Percentiles rank a stretch among this genome's conserved stretches.
phyloP scores from a whole-genome alignment of 1,139 yeast genomes.

The Kodamaea ohmeri region DNA sequence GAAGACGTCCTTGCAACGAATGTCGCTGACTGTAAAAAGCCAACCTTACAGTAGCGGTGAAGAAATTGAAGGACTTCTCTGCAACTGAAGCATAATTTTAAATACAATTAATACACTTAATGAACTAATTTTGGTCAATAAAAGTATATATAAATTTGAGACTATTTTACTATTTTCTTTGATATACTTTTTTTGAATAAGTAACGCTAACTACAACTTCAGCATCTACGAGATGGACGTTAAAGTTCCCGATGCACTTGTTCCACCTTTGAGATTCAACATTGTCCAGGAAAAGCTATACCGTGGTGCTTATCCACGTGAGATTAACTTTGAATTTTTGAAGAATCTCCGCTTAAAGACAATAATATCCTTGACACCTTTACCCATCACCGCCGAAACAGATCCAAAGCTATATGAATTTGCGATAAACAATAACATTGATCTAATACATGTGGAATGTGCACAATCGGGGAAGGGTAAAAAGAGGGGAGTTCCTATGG shows the following conservation, averaged over 20 bases:
- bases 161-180: background rate
- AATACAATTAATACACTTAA: slow-evolving; percentile 1
- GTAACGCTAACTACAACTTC: no score
- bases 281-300: slow-evolving; percentile 67
- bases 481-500: slow-evolving; percentile 76
- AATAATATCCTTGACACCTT: slow-evolving; percentile 77
- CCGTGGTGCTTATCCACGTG: slow-evolving; percentile 86
- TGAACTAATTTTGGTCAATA: background rate
- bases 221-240: no score
- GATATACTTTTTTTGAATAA: no score
- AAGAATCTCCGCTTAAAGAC: slow-evolving; percentile 64
- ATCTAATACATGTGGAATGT: slow-evolving; percentile 63
- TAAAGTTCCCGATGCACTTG: slow-evolving; percentile 41
- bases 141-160: background rate
- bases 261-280: slow-evolving; percentile 81
- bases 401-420: slow-evolving; percentile 53
- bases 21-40: slow-evolving; percentile 64
- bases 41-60: slow-evolving; percentile 13
- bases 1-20: slow-evolving; percentile 74
- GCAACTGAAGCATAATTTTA: slow-evolving; percentile 2
- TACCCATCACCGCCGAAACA: slow-evolving; percentile 55
- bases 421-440: slow-evolving; percentile 46
- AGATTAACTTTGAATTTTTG: slow-evolving; percentile 71
- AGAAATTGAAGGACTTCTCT: background rate
- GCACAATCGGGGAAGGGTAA: slow-evolving; percentile 69